phyloP scores from a whole-genome alignment of 495 filamentous ascomycete species.

The Aspergillus cristatus region DNA sequence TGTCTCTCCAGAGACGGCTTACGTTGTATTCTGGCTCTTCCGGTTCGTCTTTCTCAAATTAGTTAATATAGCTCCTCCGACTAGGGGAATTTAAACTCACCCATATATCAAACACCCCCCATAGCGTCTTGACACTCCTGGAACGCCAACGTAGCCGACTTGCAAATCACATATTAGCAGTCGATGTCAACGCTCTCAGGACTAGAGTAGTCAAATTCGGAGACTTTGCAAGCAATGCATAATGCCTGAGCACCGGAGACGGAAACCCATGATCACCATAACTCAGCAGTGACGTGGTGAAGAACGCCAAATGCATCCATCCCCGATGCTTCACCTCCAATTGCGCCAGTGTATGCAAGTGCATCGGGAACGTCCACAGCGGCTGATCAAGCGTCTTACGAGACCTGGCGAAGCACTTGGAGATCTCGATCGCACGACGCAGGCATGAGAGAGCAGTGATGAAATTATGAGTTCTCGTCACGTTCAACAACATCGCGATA shows the following conservation, averaged over 20 bases:
- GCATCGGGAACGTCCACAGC: conserved; percentile 47
- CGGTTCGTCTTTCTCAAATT: conserved; percentile 31
- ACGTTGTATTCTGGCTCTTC: conserved; percentile 50
- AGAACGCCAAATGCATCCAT: conserved; percentile 51
- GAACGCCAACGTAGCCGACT: conserved; percentile 43
- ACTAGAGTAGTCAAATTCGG: conserved; percentile 31
- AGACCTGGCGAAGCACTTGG: conserved; percentile 48
- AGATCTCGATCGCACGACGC: conserved; percentile 52
- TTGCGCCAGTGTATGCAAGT: conserved; percentile 52
- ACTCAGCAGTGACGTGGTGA: conserved; percentile 49
- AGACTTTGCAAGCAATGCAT: conserved; percentile 16
- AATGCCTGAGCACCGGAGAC: conserved; percentile 4
- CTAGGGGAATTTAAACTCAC: too few relatives aligned
- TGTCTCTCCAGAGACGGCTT: conserved; percentile 55
- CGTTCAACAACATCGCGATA: conserved; percentile 57
- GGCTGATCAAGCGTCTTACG: conserved; percentile 45
- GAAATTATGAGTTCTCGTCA: conserved; percentile 58
- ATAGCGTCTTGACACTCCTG: conserved; percentile 60
- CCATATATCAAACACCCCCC: conserved; percentile 68
- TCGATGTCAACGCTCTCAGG: conserved; percentile 54
- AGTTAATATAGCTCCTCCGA: too few relatives aligned
- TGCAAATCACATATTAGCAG: conserved; percentile 56
- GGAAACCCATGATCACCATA: conserved; percentile 31
- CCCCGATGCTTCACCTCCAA: conserved; percentile 44
- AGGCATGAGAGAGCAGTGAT: conserved; percentile 47